phyloP scores from a whole-genome alignment of 2,329 filamentous ascomycete species.

The Calycina marina region DNA sequence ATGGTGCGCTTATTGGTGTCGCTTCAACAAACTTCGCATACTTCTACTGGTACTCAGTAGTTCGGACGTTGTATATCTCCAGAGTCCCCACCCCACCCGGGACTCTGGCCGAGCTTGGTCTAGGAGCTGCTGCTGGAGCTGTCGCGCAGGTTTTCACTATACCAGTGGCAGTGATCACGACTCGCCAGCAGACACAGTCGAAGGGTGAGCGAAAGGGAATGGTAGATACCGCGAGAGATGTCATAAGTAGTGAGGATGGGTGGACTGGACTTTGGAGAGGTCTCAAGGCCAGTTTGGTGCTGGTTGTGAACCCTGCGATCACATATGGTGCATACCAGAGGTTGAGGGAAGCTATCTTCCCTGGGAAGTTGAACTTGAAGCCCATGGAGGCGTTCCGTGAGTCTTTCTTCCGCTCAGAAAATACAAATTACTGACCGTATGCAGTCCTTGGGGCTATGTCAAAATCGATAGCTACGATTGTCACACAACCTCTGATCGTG shows the following conservation, averaged over 20 bases:
- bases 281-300: conserved; percentile 84
- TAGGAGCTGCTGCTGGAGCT: conserved; percentile 80
- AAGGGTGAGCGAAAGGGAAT: conserved; percentile 77
- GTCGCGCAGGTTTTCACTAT: conserved; percentile 93
- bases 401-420: conserved; percentile 25
- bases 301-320: conserved; percentile 93
- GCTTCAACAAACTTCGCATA: conserved; percentile 98
- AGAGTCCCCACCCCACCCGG: conserved; percentile 50
- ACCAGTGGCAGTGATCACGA: conserved; percentile 88
- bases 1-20: conserved; percentile 75
- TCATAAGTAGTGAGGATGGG: conserved; percentile 82
- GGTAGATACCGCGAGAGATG: conserved; percentile 74
- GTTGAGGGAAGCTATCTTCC: conserved; percentile 63
- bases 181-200: conserved; percentile 83
- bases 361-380: conserved; percentile 58
- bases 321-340: conserved; percentile 96
- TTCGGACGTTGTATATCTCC: conserved; percentile 63
- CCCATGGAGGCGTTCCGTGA: conserved; percentile 84
- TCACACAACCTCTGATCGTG: conserved; percentile 89
- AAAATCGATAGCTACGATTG: conserved; percentile 81
- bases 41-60: conserved; percentile 96
- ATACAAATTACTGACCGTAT: conserved; percentile 2
- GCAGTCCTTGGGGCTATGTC: conserved; percentile 82
- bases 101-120: conserved; percentile 66
- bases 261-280: conserved; percentile 85